phyloP scores from a whole-genome alignment of 495 filamentous ascomycete species.

The Penicillium manginii region DNA sequence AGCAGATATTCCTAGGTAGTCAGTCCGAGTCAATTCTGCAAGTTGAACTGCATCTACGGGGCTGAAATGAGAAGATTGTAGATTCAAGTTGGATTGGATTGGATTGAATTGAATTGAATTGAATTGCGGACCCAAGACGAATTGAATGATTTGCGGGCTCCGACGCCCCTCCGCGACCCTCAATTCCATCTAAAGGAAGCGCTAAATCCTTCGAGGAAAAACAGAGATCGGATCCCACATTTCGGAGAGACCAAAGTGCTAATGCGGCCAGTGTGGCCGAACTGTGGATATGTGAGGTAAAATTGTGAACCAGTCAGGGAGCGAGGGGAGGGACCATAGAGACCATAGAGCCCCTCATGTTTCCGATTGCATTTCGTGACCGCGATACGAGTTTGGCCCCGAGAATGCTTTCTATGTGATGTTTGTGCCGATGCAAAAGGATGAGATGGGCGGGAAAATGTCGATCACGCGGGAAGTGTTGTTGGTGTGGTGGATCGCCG shows the following conservation, averaged over 20 bases:
- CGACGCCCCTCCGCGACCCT: constrained; percentile 5
- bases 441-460: constrained; percentile 21
- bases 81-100: too few relatives aligned
- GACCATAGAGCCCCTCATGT: constrained; percentile 2
- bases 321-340: neutral
- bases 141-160: constrained; percentile 14
- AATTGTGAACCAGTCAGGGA: constrained; percentile 4
- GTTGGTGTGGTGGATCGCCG: constrained; percentile 30
- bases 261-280: neutral
- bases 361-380: neutral
- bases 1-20: too few relatives aligned
- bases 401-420: neutral
- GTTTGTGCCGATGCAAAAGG: neutral
- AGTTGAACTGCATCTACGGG: neutral
- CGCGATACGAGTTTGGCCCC: neutral
- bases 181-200: constrained; percentile 7
- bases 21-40: neutral
- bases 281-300: neutral
- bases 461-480: constrained; percentile 44
- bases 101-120: too few relatives aligned
- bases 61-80: neutral
- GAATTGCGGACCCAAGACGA: neutral
- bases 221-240: constrained; percentile 2
- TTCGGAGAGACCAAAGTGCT: neutral
- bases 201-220: constrained; percentile 2